Evolutionary conservation across 371 early-diverging fungal species (phyloP).

Genomic region (Paramicrosporidium saccamoebae): DNA sequence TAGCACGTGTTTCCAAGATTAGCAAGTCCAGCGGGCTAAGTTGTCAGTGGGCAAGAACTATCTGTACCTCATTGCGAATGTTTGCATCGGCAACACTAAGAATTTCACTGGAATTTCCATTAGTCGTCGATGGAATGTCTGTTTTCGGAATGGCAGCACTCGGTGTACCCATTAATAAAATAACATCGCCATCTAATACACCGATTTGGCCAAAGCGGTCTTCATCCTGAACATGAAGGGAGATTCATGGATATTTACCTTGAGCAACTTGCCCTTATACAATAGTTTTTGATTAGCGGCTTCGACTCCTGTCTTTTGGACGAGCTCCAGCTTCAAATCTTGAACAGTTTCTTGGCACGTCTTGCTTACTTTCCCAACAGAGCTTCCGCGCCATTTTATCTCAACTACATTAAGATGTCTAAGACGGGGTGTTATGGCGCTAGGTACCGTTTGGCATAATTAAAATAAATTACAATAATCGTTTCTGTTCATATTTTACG

Average conservation of each 20-base stretch:
- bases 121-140: too few relatives aligned
- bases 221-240: conserved; percentile 16
- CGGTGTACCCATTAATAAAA: conserved; percentile 82
- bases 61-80: conserved; percentile 41
- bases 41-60: too few relatives aligned
- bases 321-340: conserved; percentile 64
- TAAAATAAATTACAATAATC: too few relatives aligned
- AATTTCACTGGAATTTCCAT: conserved; percentile 28
- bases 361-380: conserved; percentile 39
- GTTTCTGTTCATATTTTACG: too few relatives aligned
- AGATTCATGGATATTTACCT: conserved; percentile 12
- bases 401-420: too few relatives aligned
- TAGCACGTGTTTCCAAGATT: conserved; percentile 97
- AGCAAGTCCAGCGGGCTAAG: conserved; percentile 55
- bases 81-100: conserved; percentile 57
- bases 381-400: conserved; percentile 71
- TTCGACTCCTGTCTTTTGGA: conserved; percentile 56
- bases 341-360: conserved; percentile 35
- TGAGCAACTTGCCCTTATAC: conserved; percentile 68
- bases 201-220: conserved; percentile 22
- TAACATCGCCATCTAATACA: conserved; percentile 13
- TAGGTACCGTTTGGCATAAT: too few relatives aligned
- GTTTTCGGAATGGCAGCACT: conserved; percentile 49
- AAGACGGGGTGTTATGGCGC: too few relatives aligned
- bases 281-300: conserved; percentile 79